Percentiles rank a stretch among this genome's conserved stretches.
phyloP scores from a whole-genome alignment of 768 basidiomycete genomes.

The Pleurotus salmoneostramineus region DNA sequence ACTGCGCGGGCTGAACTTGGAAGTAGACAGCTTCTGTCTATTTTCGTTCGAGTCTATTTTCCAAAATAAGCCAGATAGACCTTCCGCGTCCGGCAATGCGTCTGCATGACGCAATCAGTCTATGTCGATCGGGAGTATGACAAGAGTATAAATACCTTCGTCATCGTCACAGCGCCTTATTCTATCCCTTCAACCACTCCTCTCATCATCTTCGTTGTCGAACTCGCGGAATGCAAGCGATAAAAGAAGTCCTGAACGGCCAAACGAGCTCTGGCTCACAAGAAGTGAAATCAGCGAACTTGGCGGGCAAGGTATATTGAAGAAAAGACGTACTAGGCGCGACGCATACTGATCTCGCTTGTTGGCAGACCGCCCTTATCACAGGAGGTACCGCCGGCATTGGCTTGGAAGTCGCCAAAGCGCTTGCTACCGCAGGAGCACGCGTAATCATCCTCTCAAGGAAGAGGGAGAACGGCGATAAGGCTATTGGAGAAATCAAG shows the following conservation, averaged over 20 bases:
- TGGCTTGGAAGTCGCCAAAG: constrained; percentile 33
- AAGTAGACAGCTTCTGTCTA: background rate
- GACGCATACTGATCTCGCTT: background rate
- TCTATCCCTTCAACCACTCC: background rate
- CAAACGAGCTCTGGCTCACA: background rate
- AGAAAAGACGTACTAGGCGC: too few species aligned
- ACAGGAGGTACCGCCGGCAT: constrained; percentile 22
- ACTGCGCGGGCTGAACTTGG: background rate
- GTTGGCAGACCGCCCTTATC: background rate
- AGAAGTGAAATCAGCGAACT: background rate
- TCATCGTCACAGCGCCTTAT: background rate
- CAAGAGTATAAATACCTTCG: too few species aligned
- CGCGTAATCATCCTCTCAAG: constrained; percentile 41
- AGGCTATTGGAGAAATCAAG: background rate
- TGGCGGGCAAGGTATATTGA: background rate
- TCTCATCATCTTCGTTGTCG: background rate
- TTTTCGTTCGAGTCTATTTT: background rate
- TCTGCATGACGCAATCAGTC: too few species aligned
- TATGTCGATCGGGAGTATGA: too few species aligned
- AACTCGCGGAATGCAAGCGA: background rate
- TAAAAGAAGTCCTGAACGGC: background rate
- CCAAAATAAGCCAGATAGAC: too few species aligned
- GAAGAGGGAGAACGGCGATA: constrained; percentile 21
- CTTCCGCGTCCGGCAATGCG: too few species aligned
- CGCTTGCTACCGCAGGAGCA: constrained; percentile 35